Conservation (phyloP, 208 protist species). For the Leptomonas pyrrhocoris region DNA sequence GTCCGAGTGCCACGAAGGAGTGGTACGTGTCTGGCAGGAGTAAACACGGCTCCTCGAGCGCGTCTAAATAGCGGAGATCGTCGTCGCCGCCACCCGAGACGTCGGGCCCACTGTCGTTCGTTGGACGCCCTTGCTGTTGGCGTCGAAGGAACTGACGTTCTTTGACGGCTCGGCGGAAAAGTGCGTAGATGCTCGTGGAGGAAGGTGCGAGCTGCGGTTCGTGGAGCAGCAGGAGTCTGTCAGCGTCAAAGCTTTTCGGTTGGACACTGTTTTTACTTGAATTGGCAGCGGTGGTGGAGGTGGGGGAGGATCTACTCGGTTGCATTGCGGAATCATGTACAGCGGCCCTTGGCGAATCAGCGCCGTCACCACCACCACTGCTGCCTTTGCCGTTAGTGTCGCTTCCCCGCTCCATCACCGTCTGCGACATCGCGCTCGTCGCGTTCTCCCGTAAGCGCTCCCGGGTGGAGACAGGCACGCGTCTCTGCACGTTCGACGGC, state of each 20-base stretch:
- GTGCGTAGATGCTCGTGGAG: not conserved
- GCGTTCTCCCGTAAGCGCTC: constrained; percentile 1
- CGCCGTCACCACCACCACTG: too few species aligned
- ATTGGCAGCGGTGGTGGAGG: too few species aligned
- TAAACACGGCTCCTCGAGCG: constrained; percentile 28
- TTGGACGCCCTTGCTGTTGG: not conserved
- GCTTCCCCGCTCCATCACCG: not conserved
- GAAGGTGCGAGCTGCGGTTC: constrained; percentile 23
- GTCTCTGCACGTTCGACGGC: constrained; percentile 37
- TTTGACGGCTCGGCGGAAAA: constrained; percentile 16
- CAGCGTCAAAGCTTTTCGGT: not conserved
- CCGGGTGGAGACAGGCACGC: constrained; percentile 18
- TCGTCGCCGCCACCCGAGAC: not conserved
- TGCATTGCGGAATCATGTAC: too few species aligned
- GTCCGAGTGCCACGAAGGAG: constrained; percentile 12
- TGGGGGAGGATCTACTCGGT: too few species aligned
- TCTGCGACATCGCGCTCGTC: not conserved
- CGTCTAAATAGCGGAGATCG: constrained; percentile 13
- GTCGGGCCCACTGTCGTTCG: too few species aligned
- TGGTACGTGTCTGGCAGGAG: constrained; percentile 26
- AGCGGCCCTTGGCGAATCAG: too few species aligned
- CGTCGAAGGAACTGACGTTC: constrained; percentile 4
- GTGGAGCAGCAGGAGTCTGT: not conserved
- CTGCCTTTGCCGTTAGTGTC: too few species aligned
- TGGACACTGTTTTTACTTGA: too few species aligned